phyloP scores from a whole-genome alignment of 2,329 filamentous ascomycete genomes.

The Fusarium compactum region DNA sequence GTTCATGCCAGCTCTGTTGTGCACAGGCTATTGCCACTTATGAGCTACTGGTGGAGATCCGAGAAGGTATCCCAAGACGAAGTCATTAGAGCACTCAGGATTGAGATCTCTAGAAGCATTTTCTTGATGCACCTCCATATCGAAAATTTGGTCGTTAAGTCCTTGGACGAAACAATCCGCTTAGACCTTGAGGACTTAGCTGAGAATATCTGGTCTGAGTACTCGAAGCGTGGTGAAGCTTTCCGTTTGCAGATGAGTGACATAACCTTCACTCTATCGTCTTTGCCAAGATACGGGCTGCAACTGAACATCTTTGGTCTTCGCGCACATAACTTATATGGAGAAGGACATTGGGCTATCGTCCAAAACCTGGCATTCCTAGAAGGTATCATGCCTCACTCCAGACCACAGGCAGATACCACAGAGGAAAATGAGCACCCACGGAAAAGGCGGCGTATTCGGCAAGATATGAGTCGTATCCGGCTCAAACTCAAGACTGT shows the following conservation, averaged over 20 bases:
- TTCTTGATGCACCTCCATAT: constrained; percentile 74
- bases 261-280: constrained; percentile 67
- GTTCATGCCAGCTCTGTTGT: constrained; percentile 71
- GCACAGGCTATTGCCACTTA: constrained; percentile 73
- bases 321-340: constrained; percentile 63
- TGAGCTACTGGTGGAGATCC: constrained; percentile 82
- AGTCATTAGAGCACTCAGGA: constrained; percentile 72
- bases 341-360: constrained; percentile 71
- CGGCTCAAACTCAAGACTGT: constrained; percentile 61
- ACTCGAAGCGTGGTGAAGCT: constrained; percentile 76
- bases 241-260: constrained; percentile 84
- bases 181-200: constrained; percentile 72
- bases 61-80: constrained; percentile 72
- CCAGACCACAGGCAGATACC: constrained; percentile 41
- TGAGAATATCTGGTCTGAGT: constrained; percentile 81
- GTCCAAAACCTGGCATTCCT: constrained; percentile 70
- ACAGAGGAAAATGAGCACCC: constrained; percentile 58
- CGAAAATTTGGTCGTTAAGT: constrained; percentile 65
- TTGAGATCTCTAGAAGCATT: constrained; percentile 81
- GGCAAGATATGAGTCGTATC: constrained; percentile 59
- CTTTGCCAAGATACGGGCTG: constrained; percentile 59
- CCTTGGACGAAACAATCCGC: constrained; percentile 54
- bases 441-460: constrained; percentile 64
- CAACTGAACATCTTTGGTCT: constrained; percentile 65
- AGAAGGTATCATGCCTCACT: constrained; percentile 59